Percentiles rank a stretch among this genome's conserved stretches.
These are phyloP conservation scores for Marasmius sp. DNA, from an alignment of 1,284 basidiomycete genomes.

Conservation along the genomic window DNA sequence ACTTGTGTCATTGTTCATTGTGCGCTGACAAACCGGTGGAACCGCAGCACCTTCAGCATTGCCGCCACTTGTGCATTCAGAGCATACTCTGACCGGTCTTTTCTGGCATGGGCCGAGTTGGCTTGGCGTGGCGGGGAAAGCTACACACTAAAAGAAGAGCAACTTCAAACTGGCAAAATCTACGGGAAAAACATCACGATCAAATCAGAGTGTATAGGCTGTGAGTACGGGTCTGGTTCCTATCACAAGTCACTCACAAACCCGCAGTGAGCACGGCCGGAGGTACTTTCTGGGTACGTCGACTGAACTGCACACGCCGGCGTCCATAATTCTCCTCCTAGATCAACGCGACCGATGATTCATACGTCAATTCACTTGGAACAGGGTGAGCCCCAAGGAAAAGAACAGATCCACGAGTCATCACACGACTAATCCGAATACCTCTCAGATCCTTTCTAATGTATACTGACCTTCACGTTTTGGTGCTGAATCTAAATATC, in stretches of 20 bases:
- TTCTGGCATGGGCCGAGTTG: background rate
- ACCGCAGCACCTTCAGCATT: background rate
- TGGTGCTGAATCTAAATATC: background rate
- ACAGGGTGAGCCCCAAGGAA: background rate
- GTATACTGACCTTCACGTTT: background rate
- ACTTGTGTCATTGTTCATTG: background rate
- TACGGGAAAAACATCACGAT: background rate
- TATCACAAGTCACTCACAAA: background rate
- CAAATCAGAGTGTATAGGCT: background rate
- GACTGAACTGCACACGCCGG: background rate
- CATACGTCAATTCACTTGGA: background rate
- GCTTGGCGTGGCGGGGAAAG: background rate
- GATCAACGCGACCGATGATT: background rate
- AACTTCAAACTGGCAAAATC: background rate
- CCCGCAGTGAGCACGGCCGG: conserved; percentile 3
- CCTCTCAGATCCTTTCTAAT: background rate
- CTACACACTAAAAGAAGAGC: background rate
- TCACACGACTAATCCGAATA: background rate
- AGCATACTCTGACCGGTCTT: background rate
- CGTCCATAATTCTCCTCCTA: background rate
- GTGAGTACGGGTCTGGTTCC: background rate
- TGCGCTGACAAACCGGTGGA: background rate
- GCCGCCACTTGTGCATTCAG: background rate
- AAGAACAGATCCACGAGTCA: no score
- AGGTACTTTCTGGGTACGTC: conserved; percentile 2